Evolutionary conservation across 257 asterid species (phyloP), one percentile per base, ranked within the genome.

Genomic region (Nicotiana noctiflora): DNA sequence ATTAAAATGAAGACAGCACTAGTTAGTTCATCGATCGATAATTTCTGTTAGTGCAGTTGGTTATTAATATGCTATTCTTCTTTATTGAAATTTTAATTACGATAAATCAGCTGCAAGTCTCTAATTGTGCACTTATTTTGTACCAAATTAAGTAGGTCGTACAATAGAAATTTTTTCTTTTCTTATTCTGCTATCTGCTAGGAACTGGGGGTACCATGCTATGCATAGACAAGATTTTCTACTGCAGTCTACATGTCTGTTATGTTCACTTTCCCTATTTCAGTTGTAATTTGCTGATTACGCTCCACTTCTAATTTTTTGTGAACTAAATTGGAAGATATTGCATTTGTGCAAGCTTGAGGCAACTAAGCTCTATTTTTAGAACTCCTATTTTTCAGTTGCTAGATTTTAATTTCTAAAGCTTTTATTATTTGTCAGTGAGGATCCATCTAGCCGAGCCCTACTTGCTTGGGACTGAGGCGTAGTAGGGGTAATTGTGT

Each of bases 1-100:
- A 63, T 64, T 79, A 64, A 59, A 44, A 64, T 64, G 40, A 72
- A 7, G 63, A 63, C 64, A 79, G 72, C 63, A 34, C 65, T 29
- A 10, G 34, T 18, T 63, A 32, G 37, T 79, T 70, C 40, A 72
- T 72, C 21, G 7, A 72, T 23, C 46, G 60, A 72, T 72, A 23
- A 46, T 46, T 72, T 56, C 19, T 72, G 40, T 13, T 72, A 21
- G 37, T 72, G 78, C 60, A 18, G 23, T 72, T 72, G 78, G 23
- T 72, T 34, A 23, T 46, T 21, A 46, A 72, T 72, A 44, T 72
- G 60, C 60, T 72, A 14, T 72, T 46, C 40, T 4, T 72, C 40
- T 46, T 72, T 46, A 14, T 72, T 72, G 23, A 72, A 72, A 72
- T 72, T 23, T 8, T 15, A 46, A 23, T 23, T 46, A 21, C 14